phyloP scores from a whole-genome alignment of 257 asterid genomes.

The Ophiorrhiza pumila region DNA sequence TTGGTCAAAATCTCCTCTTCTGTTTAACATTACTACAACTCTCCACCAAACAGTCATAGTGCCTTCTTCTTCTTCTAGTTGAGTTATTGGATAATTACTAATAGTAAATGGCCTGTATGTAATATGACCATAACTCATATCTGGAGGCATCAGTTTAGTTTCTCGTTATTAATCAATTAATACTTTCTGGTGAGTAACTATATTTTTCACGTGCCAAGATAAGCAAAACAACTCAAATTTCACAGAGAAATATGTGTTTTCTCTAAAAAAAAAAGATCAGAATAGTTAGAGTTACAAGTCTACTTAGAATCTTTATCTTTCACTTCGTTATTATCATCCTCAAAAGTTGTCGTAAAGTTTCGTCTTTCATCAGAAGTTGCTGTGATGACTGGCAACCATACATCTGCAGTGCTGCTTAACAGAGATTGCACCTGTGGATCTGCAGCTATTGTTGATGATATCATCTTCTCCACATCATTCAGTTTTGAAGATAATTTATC shows the following conservation, averaged over 20 bases:
- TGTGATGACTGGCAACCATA: conserved; percentile 93
- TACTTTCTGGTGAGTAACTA: neutral
- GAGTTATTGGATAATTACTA: too few relatives aligned
- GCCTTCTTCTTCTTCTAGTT: too few relatives aligned
- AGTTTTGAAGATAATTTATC: conserved; percentile 78
- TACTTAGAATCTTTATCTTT: conserved; percentile 40
- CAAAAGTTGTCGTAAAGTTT: conserved; percentile 40
- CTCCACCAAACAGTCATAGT: too few relatives aligned
- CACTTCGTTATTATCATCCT: conserved; percentile 39
- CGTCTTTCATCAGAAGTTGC: conserved; percentile 83
- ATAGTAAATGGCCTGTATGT: too few relatives aligned
- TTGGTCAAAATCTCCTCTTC: neutral
- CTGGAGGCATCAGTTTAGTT: too few relatives aligned
- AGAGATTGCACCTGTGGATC: conserved; percentile 74
- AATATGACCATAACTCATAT: too few relatives aligned
- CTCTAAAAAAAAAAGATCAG: neutral
- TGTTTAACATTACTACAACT: too few relatives aligned
- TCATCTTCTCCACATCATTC: conserved; percentile 73
- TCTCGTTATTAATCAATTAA: too few relatives aligned
- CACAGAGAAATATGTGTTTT: neutral
- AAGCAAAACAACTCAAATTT: neutral
- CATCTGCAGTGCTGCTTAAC: conserved; percentile 75
- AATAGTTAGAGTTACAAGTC: neutral
- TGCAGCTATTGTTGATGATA: conserved; percentile 69
- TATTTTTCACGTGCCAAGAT: neutral